Conservation (phyloP, 2,329 filamentous ascomycete genomes). For the Claviceps citrina region DNA sequence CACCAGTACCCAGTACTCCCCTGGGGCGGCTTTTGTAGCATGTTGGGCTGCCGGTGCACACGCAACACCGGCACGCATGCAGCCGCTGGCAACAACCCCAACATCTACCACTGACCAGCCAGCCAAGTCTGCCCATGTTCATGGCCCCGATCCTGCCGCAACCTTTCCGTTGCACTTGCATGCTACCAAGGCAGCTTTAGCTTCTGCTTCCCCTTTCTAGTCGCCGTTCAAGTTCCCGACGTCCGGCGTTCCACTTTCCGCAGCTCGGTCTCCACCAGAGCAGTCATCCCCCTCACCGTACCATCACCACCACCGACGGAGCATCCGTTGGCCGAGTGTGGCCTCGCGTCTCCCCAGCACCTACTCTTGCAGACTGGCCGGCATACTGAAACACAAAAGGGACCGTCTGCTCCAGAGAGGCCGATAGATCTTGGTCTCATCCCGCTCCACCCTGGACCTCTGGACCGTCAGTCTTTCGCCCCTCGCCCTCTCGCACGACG, state of each 20-base stretch:
- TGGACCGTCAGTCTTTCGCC: not conserved
- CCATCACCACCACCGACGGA: not conserved
- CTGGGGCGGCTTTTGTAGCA: too few species aligned
- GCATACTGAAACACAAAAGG: not conserved
- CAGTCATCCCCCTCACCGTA: not conserved
- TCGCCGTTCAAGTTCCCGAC: not conserved
- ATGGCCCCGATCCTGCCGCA: not conserved
- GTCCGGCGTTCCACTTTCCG: constrained; percentile 1
- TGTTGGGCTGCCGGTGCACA: too few species aligned
- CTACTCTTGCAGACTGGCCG: not conserved
- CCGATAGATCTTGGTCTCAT: not conserved
- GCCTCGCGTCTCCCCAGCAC: not conserved
- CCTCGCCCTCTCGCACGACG: not conserved
- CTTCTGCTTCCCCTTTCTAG: not conserved
- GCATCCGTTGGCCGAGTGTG: not conserved
- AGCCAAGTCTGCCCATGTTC: not conserved
- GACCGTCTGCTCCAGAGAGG: too few species aligned
- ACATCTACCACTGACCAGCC: not conserved
- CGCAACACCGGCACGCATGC: too few species aligned
- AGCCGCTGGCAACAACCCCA: too few species aligned
- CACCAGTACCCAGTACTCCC: too few species aligned
- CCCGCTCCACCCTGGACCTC: not conserved
- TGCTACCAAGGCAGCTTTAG: too few species aligned
- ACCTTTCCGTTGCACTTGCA: not conserved
- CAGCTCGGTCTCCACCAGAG: constrained; percentile 1